Conservation (phyloP, 2,329 filamentous ascomycete species). For the Nigrospora oryzae region DNA sequence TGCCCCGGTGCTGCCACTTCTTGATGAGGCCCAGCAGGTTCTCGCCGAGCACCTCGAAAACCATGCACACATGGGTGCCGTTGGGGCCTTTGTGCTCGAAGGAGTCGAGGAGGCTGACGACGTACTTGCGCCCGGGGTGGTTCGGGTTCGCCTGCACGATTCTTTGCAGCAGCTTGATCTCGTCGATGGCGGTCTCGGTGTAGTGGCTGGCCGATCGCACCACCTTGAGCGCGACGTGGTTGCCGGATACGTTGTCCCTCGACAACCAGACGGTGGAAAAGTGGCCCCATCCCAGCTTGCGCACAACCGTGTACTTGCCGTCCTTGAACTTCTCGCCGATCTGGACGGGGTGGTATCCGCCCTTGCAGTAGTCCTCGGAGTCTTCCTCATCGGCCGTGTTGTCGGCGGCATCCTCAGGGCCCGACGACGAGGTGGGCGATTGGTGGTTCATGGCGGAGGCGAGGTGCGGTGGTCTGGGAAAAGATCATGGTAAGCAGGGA, state of each 20-base stretch:
- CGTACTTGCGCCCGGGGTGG: constrained; percentile 88
- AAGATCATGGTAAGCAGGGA: constrained; percentile 18
- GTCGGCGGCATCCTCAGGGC: constrained; percentile 76
- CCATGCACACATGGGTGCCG: constrained; percentile 96
- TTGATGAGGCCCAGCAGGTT: constrained; percentile 94
- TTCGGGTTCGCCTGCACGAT: constrained; percentile 93
- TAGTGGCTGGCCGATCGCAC: constrained; percentile 97
- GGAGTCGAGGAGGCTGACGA: constrained; percentile 90
- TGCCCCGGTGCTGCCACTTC: constrained; percentile 95
- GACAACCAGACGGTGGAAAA: constrained; percentile 94
- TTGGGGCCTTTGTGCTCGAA: constrained; percentile 98
- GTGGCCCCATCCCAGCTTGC: constrained; percentile 96
- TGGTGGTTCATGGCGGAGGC: constrained; percentile 52
- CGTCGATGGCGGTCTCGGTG: constrained; percentile 96
- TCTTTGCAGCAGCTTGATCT: constrained; percentile 96
- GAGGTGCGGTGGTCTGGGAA: constrained; percentile 44
- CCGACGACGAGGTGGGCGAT: constrained; percentile 70
- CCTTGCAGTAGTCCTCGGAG: constrained; percentile 98
- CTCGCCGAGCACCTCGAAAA: constrained; percentile 95
- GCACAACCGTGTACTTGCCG: constrained; percentile 89
- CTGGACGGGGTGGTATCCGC: constrained; percentile 90
- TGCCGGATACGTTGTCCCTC: constrained; percentile 76
- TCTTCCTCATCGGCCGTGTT: constrained; percentile 97
- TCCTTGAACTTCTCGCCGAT: constrained; percentile 98
- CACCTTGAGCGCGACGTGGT: constrained; percentile 96